phyloP scores from a whole-genome alignment of 2,329 filamentous ascomycete genomes.

The Ascomycota sp. region DNA sequence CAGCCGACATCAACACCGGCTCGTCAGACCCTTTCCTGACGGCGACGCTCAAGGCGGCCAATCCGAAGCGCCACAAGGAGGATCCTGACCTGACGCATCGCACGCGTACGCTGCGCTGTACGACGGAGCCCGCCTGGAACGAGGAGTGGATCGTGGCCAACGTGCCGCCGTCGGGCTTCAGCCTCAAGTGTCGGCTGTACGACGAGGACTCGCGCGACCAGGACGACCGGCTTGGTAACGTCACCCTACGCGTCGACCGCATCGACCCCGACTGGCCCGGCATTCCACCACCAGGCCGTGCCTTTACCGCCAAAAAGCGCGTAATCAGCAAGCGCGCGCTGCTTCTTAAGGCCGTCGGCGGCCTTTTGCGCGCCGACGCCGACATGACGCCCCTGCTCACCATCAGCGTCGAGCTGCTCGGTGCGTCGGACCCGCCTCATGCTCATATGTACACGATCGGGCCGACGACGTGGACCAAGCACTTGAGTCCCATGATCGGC shows the following conservation, averaged over 20 bases:
- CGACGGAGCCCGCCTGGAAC: slow-evolving; percentile 59
- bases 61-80: slow-evolving; percentile 64
- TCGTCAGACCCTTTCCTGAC: slow-evolving; percentile 68
- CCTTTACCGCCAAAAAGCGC: slow-evolving; percentile 58
- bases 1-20: slow-evolving; percentile 53
- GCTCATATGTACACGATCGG: slow-evolving; percentile 60
- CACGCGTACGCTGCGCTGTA: slow-evolving; percentile 51
- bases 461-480: slow-evolving; percentile 53
- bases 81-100: slow-evolving; percentile 55
- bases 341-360: slow-evolving; percentile 43
- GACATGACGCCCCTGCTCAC: slow-evolving; percentile 49
- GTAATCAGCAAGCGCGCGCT: slow-evolving; percentile 76
- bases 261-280: slow-evolving; percentile 46
- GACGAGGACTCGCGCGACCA: slow-evolving; percentile 76
- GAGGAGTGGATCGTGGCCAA: slow-evolving; percentile 76
- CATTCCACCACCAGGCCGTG: slow-evolving; percentile 32
- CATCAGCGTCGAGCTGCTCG: slow-evolving; percentile 58
- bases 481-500: slow-evolving; percentile 76
- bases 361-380: slow-evolving; percentile 34
- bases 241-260: slow-evolving; percentile 40
- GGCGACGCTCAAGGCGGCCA: slow-evolving; percentile 47
- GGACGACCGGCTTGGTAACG: slow-evolving; percentile 74
- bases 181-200: slow-evolving; percentile 65
- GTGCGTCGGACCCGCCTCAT: slow-evolving; percentile 45
- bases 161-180: slow-evolving; percentile 58